Base-by-base conservation (phyloP, 2,329 filamentous ascomycete species). In the Talaromyces sp. region DNA sequence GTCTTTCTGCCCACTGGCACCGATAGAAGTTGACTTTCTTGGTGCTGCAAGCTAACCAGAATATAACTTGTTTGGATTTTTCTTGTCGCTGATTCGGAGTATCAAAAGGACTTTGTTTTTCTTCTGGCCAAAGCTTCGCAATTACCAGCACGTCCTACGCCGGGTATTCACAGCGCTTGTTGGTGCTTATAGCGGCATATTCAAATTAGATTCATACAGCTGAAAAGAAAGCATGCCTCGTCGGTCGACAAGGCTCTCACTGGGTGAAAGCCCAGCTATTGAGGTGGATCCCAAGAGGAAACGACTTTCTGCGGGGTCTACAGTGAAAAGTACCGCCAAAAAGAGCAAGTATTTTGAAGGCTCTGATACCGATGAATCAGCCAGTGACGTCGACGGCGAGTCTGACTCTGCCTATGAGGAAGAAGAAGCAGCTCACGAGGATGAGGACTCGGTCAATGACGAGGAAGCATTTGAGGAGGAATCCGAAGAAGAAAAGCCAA, bases 261-360 rank as follows among this genome's bases (percentile, higher is more conserved):
- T 72, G 58, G 66, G 74, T 58, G 66, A 63, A 45, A 74, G 72
- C 69, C 68, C 70, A 63, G 68, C 68, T 61, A 69, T 65, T 65
- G 69, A 71, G 60, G 63, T 68, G 38, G 72, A 72, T 64, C 66
- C 71, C 58, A 78, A 78, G 68, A 74, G 73, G 68, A 72, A 73
- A 68, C 77, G 74, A 49, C 62, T 58, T 64, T 71, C 54, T 56
- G 61, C 65, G 38, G 64, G 68, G 19, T 70, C 69, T 43, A 60
- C 67, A 11, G 68, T 69, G 17, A 78, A 72, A 66, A 71, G 76
- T 13, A 83, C 82, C 11, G 72, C 80, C 5, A 83, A 77, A 67
- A 83, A 80, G 71, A 85, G 83, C 75, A 82, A 81, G 70, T 84
- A 85, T 70, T 85, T 85, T 66, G 72, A 79, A 59, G 73, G 75